A percentile compares a stretch with the other conserved stretches of the same genome.
Evolutionary conservation across 306 rosid species (phyloP).

Genomic region (Vigna trinervia): DNA sequence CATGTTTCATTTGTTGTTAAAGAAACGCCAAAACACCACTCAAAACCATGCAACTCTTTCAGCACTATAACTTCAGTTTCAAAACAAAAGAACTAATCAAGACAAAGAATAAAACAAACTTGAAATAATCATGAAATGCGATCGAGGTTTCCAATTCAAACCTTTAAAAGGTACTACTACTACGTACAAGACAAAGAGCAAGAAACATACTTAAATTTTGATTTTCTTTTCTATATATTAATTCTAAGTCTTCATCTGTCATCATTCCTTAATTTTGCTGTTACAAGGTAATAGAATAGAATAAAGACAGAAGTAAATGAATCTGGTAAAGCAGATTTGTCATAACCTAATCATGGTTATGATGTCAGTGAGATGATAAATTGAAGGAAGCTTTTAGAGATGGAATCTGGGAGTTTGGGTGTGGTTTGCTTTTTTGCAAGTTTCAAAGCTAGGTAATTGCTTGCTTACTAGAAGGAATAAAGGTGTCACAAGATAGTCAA

Average conservation of each 20-base stretch:
- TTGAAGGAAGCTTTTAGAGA: conserved; percentile 29
- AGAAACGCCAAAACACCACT: conserved; percentile 61
- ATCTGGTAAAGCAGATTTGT: conserved; percentile 27
- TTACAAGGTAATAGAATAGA: neutral
- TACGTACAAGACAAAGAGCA: neutral
- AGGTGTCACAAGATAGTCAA: conserved; percentile 48
- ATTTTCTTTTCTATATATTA: neutral
- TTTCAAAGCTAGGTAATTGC: conserved; percentile 56
- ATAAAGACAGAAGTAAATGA: neutral
- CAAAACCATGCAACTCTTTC: conserved; percentile 62
- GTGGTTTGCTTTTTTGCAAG: conserved; percentile 56
- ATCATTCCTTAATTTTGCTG: neutral
- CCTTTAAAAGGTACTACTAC: neutral
- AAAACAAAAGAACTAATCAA: conserved; percentile 30
- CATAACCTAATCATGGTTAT: conserved; percentile 29
- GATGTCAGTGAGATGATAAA: conserved; percentile 41
- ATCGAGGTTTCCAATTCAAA: neutral
- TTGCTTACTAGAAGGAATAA: conserved; percentile 50
- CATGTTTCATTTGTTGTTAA: neutral
- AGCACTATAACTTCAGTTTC: conserved; percentile 24
- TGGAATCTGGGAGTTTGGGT: conserved; percentile 54
- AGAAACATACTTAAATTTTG: neutral
- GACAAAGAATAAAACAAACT: neutral
- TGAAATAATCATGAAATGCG: conserved; percentile 7
- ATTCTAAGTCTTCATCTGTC: neutral